Evolutionary conservation across 495 filamentous ascomycete genomes (phyloP).

Genomic region (Viridothelium virens): DNA sequence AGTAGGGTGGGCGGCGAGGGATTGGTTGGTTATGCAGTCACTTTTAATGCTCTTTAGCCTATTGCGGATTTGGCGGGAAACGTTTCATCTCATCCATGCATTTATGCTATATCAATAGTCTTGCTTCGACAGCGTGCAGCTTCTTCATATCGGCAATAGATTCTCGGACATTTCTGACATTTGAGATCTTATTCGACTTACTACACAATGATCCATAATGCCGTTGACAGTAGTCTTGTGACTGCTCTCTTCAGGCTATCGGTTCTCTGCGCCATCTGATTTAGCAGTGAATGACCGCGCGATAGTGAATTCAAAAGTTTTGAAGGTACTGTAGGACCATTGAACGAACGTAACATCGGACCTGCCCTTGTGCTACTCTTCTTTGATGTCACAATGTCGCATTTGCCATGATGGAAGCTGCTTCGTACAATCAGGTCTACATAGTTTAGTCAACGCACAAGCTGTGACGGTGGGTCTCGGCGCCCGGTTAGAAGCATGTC

Average conservation of each 20-base stretch:
- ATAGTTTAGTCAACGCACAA: constrained; percentile 7
- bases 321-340: too few species aligned
- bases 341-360: too few species aligned
- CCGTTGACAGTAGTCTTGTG: too few species aligned
- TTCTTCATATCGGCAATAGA: background rate
- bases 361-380: too few species aligned
- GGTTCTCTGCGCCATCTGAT: too few species aligned
- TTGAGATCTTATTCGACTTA: background rate
- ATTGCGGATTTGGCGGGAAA: background rate
- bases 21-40: background rate
- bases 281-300: too few species aligned
- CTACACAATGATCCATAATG: too few species aligned
- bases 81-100: background rate
- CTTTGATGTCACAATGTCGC: background rate
- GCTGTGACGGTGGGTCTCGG: background rate
- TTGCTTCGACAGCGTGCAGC: background rate
- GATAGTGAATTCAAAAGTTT: too few species aligned
- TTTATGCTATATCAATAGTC: background rate
- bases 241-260: too few species aligned
- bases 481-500: background rate
- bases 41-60: background rate
- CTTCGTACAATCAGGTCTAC: constrained; percentile 12
- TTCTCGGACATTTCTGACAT: background rate
- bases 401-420: constrained; percentile 4
- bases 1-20: background rate